Base-by-base conservation (phyloP, 1,284 basidiomycete genomes). In the Trametes versicolor region DNA sequence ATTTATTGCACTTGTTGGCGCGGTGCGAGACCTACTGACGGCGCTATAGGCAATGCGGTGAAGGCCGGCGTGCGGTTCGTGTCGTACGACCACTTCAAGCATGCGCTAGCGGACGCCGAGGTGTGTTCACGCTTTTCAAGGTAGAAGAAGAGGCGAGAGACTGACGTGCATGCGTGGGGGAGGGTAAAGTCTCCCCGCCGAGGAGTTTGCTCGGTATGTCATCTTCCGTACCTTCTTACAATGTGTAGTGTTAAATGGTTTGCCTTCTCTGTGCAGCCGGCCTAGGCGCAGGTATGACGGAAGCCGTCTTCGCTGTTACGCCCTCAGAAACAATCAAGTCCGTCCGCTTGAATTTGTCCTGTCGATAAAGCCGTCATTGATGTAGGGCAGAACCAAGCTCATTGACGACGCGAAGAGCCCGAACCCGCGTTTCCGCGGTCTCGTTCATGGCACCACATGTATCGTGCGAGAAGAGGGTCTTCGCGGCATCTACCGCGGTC, bases 321-420 rank as follows among this genome's bases (percentile, higher is more conserved):
- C 98, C 97, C 0, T 96, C 94, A 9, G 97, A 99, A 79, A 99
- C 97, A 0, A 98, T 99, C 83, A 99, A 99, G 96, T 96, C 61
- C 49, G 48, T 49, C 41, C 41, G 41, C 41, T 99, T 83, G 99
- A 99, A 95, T 96, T 61, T 50, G 91, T 78, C 12, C 21, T 37
- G 17, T 32, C 5, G 51, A 17, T 6, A 39, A 19, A 19, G 39
- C 12, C 36, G 9, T 29, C 19, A 23, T 45, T n/a, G 45, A 10
- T 32, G 50, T 62, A 50, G 48, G 47, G 37, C 68, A 98, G 96
- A 77, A 99, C 97, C n/a, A 99, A 99, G 77, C 88, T 99, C 68
- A 97, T 99, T 69, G 96, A 97, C 75, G 97, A 99, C 73, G 90
- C 95, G 5, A 95, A 96, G 77, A 87, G 90, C 23, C 85, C 92